Conservation (phyloP, 768 basidiomycete species). For the Gelatoporia subvermispora region DNA sequence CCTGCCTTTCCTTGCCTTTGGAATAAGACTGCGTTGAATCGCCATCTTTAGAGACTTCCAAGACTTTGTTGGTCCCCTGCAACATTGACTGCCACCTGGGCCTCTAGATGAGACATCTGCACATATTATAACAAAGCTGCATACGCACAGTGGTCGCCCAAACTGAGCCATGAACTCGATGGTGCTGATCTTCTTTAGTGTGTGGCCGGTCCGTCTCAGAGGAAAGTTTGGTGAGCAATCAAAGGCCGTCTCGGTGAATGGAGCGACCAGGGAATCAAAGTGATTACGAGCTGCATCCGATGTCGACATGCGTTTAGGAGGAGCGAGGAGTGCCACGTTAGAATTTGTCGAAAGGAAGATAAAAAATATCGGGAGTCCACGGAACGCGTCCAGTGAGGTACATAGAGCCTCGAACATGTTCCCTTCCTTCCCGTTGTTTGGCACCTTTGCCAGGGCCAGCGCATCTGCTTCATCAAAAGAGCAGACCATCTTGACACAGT, state of each 20-base stretch:
- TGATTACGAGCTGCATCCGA: not conserved
- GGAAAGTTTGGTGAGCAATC: constrained; percentile 5
- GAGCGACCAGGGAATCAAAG: constrained; percentile 4
- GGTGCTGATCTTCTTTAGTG: not conserved
- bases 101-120: not conserved
- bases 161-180: constrained; percentile 12
- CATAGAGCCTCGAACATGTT: not conserved
- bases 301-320: not conserved
- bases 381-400: not conserved
- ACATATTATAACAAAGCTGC: not conserved
- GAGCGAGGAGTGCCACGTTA: not conserved
- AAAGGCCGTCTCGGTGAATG: constrained; percentile 13
- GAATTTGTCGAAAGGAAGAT: constrained; percentile 12
- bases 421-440: not conserved
- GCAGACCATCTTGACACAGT: not conserved
- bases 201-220: not conserved
- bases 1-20: too few species aligned
- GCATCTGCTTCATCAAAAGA: not conserved
- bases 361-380: not conserved
- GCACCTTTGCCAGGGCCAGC: not conserved
- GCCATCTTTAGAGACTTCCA: too few species aligned
- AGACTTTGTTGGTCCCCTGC: too few species aligned
- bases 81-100: constrained; percentile 2
- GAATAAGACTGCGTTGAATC: too few species aligned
- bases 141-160: constrained; percentile 13